phyloP scores from a whole-genome alignment of 139 green algal species.

The Tetraselmis chui region DNA sequence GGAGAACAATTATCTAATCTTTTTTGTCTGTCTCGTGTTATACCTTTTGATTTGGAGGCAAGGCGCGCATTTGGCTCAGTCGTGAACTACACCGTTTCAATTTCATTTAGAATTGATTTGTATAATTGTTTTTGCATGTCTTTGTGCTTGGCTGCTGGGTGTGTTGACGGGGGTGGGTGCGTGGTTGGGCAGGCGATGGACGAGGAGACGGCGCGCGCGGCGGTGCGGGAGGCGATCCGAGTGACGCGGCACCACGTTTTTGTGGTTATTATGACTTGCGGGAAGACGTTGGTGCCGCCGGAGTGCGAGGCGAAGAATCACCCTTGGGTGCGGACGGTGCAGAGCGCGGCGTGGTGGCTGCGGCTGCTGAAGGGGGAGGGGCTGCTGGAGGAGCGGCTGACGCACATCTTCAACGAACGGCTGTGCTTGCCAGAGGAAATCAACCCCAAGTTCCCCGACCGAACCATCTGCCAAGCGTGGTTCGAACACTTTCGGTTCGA shows the following conservation, averaged over 20 bases:
- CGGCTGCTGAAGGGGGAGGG: neutral
- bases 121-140: too few species aligned
- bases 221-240: neutral
- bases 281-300: neutral
- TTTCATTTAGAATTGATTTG: too few species aligned
- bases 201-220: neutral
- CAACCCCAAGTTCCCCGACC: neutral
- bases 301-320: neutral
- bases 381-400: neutral
- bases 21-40: too few species aligned
- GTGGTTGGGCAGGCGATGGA: conserved; percentile 2
- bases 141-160: too few species aligned
- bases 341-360: neutral
- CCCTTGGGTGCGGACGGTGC: neutral
- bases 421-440: neutral
- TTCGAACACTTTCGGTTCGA: neutral
- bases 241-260: neutral
- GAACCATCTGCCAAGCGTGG: neutral
- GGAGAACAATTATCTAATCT: too few species aligned
- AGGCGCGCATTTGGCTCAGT: too few species aligned
- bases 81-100: too few species aligned
- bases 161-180: too few species aligned
- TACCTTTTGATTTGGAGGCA: too few species aligned
- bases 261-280: conserved; percentile 1
- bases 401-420: neutral